Evolutionary conservation across 345 rosid genomes (phyloP), one percentile per base, ranked within the genome.

Genomic region (Iberis pinnata): DNA sequence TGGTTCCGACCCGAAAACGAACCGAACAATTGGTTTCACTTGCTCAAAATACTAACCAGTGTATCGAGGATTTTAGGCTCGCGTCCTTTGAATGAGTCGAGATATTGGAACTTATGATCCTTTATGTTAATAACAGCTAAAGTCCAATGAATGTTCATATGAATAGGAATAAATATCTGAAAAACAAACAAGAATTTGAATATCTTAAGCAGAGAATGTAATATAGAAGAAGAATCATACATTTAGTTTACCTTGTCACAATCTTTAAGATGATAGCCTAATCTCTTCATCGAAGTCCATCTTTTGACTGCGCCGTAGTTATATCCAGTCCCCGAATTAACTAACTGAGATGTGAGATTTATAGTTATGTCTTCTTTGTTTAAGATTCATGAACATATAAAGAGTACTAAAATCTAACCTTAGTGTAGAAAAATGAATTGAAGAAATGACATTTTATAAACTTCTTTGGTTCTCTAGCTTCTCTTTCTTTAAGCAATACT

Each of bases 91-190:
- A 88, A 90, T 12, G 99, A 93, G 71, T 93, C 99, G 14, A 93
- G 93, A 79, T 86, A 93, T 58, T 93, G 96, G 76, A 93, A 75
- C 52, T 86, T 93, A 64, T 58, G 70, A 65, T 88, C 97, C 70
- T 73, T 83, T 49, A 61, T 80, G 58, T 84, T 84, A 24, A 93
- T 93, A 49, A 93, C 73, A 32, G 95, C 97, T 78, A 93, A 81
- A 61, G 95, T 86, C 99, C 99, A 93, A 59, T 93, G 99, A 52
- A 83, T 77, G 58, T 74, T 81, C 69, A 61, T 70, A 76, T 93
- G 99, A 73, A 93, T 78, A 25, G 99, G 99, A 63, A 88, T 76
- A 76, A 93, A 93, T 72, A 93, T 83, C 99, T 93, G 80, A 57
- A 49, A 62, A 29, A 63, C 43, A 53, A 29, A 13, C 43, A 35